Percentiles rank a stretch among this genome's conserved stretches.
These are phyloP conservation scores for Gossypium davidsonii DNA, from an alignment of 441 rosid species.

Conservation along the genomic window DNA sequence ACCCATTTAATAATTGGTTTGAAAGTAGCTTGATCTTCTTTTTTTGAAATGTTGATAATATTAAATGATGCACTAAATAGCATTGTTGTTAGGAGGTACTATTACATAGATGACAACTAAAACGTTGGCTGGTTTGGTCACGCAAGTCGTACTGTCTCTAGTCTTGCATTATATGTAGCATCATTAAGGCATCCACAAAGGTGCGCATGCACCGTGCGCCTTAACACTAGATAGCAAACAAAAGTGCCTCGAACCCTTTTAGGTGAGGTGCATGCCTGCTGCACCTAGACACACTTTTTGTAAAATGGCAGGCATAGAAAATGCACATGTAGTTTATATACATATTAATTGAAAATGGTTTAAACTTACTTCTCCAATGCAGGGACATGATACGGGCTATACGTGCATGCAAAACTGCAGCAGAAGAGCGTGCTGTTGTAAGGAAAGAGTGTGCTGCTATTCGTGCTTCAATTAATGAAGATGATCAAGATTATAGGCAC, in stretches of 20 bases:
- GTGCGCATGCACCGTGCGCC: too few relatives aligned
- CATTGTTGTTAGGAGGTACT: too few relatives aligned
- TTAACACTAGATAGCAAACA: too few relatives aligned
- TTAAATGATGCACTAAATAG: not conserved
- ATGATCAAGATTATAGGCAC: conserved; percentile 81
- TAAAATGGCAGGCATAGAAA: not conserved
- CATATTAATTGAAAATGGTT: not conserved
- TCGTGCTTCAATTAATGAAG: conserved; percentile 78
- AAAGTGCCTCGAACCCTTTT: too few relatives aligned
- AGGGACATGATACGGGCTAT: conserved; percentile 99
- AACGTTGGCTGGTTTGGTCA: too few relatives aligned
- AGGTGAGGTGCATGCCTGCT: too few relatives aligned
- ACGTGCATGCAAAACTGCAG: conserved; percentile 97
- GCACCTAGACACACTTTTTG: not conserved
- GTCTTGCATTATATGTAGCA: too few relatives aligned
- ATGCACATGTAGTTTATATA: not conserved
- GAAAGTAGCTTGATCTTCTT: not conserved
- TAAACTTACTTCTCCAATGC: conserved; percentile 22
- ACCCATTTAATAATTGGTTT: not conserved
- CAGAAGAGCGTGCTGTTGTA: conserved; percentile 95
- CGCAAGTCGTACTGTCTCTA: too few relatives aligned
- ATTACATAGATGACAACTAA: too few relatives aligned
- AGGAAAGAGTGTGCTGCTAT: conserved; percentile 97
- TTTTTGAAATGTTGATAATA: not conserved
- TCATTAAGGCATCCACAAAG: too few relatives aligned